phyloP scores from a whole-genome alignment of 805 yeast genomes.

The Kodamaea neixiangensis region DNA sequence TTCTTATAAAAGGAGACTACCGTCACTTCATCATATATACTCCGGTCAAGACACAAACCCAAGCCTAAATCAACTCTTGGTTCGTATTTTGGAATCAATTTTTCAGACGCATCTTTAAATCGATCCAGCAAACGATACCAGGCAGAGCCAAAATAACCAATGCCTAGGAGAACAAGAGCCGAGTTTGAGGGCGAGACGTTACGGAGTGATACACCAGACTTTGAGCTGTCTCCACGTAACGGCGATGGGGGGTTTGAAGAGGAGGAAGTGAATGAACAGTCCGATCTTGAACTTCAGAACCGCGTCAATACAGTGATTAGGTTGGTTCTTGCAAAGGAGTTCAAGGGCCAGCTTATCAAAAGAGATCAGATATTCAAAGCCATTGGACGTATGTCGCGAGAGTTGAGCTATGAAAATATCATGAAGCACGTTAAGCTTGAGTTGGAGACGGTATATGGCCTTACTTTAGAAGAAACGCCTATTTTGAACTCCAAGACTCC shows the following conservation, averaged over 20 bases:
- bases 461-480: constrained; percentile 24
- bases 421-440: constrained; percentile 18
- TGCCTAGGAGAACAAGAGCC: constrained; percentile 7
- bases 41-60: too few relatives aligned
- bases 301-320: constrained; percentile 16
- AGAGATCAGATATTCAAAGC: constrained; percentile 25
- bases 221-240: neutral
- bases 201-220: neutral
- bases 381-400: neutral
- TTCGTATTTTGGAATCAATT: too few relatives aligned
- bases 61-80: too few relatives aligned
- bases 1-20: too few relatives aligned
- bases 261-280: neutral
- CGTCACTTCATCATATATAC: too few relatives aligned
- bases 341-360: constrained; percentile 23
- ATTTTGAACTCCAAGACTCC: constrained; percentile 8
- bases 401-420: constrained; percentile 17
- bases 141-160: neutral
- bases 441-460: constrained; percentile 29
- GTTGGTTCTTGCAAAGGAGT: constrained; percentile 22
- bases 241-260: constrained; percentile 2
- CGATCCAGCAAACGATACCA: too few relatives aligned
- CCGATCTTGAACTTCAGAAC: constrained; percentile 11
- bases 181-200: constrained; percentile 2
- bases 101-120: neutral